Evolutionary conservation across 2,329 filamentous ascomycete species (phyloP).

Genomic region (Nakataea oryzae): DNA sequence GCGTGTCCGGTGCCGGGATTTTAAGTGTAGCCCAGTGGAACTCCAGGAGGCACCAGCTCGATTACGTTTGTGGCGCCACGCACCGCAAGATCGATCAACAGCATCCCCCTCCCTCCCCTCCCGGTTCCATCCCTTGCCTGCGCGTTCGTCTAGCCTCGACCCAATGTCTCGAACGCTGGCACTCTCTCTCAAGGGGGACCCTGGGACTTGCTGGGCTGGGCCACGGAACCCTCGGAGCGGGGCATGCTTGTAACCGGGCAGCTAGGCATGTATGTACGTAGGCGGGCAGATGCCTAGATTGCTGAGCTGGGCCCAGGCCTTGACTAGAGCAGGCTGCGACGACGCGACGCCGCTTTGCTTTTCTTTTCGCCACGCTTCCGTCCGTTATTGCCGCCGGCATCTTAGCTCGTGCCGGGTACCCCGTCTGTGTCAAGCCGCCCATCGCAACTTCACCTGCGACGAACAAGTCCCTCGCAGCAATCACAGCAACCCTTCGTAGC

Average conservation of each 20-base stretch:
- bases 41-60: background rate
- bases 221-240: background rate
- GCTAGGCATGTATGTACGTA: too few species aligned
- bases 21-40: background rate
- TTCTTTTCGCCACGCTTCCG: background rate
- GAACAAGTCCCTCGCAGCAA: too few species aligned
- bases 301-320: too few species aligned
- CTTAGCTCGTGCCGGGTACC: background rate
- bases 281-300: too few species aligned
- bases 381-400: background rate
- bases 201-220: background rate
- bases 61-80: background rate
- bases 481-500: too few species aligned
- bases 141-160: background rate
- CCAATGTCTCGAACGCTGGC: background rate
- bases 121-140: background rate
- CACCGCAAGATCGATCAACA: background rate
- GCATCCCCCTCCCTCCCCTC: too few species aligned
- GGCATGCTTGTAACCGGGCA: background rate
- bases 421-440: background rate
- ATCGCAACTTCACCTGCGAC: too few species aligned
- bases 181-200: background rate
- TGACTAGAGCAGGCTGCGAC: background rate
- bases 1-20: background rate
- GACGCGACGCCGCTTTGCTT: background rate